A percentile compares a stretch with the other conserved stretches of the same genome.
These are phyloP conservation scores for Fusarium nurragi DNA, from an alignment of 2,329 filamentous ascomycete genomes.

Conservation along the genomic window DNA sequence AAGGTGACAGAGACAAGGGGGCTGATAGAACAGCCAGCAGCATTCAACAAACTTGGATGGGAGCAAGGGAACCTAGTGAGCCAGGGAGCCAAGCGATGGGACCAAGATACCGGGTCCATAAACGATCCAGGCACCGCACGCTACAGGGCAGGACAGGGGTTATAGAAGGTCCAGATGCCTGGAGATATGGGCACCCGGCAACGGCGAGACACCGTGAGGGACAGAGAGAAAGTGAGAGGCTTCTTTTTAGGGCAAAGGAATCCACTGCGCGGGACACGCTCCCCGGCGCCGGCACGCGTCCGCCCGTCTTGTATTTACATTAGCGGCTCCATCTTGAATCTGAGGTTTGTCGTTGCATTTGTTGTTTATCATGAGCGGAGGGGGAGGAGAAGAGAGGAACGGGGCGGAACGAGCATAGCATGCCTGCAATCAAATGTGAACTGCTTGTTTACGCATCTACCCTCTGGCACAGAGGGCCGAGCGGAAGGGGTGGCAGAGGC, in stretches of 20 bases:
- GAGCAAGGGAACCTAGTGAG: background rate
- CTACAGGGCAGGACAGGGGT: slow-evolving; percentile 18
- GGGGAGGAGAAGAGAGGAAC: background rate
- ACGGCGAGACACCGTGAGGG: slow-evolving; percentile 15
- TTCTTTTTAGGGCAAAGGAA: slow-evolving; percentile 5
- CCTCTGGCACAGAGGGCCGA: background rate
- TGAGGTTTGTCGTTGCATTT: slow-evolving; percentile 3
- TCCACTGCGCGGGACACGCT: slow-evolving; percentile 25
- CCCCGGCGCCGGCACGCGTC: slow-evolving; percentile 29
- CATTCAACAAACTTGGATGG: slow-evolving; percentile 22
- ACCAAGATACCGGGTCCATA: slow-evolving; percentile 28
- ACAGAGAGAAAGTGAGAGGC: slow-evolving; percentile 2
- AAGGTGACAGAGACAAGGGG: slow-evolving; percentile 6
- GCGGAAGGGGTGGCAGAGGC: slow-evolving; percentile 9
- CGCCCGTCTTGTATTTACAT: slow-evolving; percentile 23
- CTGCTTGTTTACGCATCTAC: background rate
- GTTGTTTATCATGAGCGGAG: background rate
- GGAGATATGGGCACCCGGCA: slow-evolving; percentile 20
- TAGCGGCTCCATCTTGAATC: slow-evolving; percentile 23
- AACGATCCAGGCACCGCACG: slow-evolving; percentile 32
- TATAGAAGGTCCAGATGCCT: slow-evolving; percentile 13
- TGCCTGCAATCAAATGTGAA: background rate
- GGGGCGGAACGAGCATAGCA: background rate
- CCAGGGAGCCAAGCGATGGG: slow-evolving; percentile 20
- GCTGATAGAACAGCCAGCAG: background rate